Base-by-base conservation (phyloP, 2,329 filamentous ascomycete genomes). In the Cladosporium cucumerinum region DNA sequence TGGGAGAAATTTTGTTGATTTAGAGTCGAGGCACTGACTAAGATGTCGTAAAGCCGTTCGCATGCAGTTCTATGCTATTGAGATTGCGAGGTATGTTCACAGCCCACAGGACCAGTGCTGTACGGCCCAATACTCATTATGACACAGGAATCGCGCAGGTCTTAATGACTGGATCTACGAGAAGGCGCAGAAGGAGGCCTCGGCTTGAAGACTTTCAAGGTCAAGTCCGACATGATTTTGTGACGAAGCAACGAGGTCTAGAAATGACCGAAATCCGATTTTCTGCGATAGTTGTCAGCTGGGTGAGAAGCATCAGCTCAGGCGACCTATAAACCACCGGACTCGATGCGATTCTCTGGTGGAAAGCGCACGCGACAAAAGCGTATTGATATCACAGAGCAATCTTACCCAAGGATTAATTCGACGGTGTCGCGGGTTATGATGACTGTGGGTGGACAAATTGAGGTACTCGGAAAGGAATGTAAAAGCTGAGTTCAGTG, bases 151-250 rank as follows among this genome's bases (percentile, higher is more conserved):
- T 80, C 89, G 89, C 66, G 86, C 86, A 62, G 94, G 94, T 30
- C 80, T 98, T 65, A 99, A 99, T 75, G 95, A 99, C 79, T 99
- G 95, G 95, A 87, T 99, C 68, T 95, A 94, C 78, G 93, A 98
- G 80, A 85, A 91, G 77, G 86, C 89, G 1, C 87, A 94, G 73
- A 64, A 64, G 46, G 62, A 64, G 55, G 57, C 32, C 25, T 58
- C 62, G 30, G 54, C 60, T 55, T 62, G 49, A 62, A 46, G 25
- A 21, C n/a, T 34, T 18, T 5, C n/a, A 63, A 16, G 23, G 12
- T 21, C 34, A 23, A 8, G 23, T 6, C 55, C 46, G 48, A 36
- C 8, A 55, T 39, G 49, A 48, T 39, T 26, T 60, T 49, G 26
- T 54, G 51, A 32, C 16, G 51, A 32, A 70, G 71, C 28, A 48